Conservation (phyloP, 139 green algal species). For the Trebouxia sp. region DNA sequence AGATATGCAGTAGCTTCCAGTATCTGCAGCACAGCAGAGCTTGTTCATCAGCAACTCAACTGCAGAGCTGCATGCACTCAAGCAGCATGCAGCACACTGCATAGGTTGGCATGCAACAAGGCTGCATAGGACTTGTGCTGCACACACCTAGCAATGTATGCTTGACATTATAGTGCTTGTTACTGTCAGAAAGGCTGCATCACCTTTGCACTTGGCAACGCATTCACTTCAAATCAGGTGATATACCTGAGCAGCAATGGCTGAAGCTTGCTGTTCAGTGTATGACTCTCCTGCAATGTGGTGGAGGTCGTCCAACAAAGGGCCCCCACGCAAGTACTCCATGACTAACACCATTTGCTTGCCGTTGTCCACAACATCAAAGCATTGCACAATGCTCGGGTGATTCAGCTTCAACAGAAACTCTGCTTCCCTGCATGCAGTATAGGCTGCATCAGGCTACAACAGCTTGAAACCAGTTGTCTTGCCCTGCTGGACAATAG, state of each 20-base stretch:
- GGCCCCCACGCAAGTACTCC: conserved; percentile 54
- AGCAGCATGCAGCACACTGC: too few relatives aligned
- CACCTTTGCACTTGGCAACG: too few relatives aligned
- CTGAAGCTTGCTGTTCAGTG: conserved; percentile 49
- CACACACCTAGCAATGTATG: too few relatives aligned
- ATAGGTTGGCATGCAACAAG: too few relatives aligned
- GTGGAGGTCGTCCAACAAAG: conserved; percentile 49
- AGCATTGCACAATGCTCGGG: conserved; percentile 70
- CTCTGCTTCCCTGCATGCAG: conserved; percentile 54
- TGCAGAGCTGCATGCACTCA: not conserved
- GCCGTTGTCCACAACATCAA: conserved; percentile 43
- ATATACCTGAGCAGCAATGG: conserved; percentile 48
- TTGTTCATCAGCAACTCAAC: not conserved
- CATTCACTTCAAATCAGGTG: not conserved
- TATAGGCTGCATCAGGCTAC: too few relatives aligned
- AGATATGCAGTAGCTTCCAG: conserved; percentile 42
- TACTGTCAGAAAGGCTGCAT: too few relatives aligned
- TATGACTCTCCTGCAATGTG: conserved; percentile 48
- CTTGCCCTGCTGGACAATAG: too few relatives aligned
- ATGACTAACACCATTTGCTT: conserved; percentile 53
- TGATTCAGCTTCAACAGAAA: conserved; percentile 66
- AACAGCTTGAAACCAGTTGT: too few relatives aligned
- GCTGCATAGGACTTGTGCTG: too few relatives aligned
- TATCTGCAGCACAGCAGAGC: conserved; percentile 31
- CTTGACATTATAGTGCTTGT: too few relatives aligned